Evolutionary conservation across 2,329 filamentous ascomycete genomes (phyloP).

Genomic region (Scedosporium boydii): DNA sequence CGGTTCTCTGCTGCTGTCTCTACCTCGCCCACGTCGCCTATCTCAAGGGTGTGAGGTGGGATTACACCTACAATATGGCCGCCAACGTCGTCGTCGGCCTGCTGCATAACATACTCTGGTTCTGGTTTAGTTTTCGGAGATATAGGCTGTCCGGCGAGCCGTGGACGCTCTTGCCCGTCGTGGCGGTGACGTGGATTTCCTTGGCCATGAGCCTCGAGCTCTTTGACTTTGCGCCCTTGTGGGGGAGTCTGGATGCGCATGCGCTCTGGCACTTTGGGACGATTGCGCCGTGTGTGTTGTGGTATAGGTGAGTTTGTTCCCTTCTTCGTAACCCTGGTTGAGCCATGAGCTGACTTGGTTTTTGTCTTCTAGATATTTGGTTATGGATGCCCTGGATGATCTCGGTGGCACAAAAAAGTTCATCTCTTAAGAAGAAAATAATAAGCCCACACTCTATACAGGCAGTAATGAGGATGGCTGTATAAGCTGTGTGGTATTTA

Average conservation of each 20-base stretch:
- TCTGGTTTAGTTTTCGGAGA: constrained; percentile 65
- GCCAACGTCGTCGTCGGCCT: constrained; percentile 81
- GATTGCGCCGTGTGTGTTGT: constrained; percentile 76
- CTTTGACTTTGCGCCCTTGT: constrained; percentile 82
- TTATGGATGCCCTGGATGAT: constrained; percentile 79
- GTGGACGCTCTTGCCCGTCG: constrained; percentile 84
- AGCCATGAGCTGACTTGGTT: not conserved
- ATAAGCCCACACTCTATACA: not conserved
- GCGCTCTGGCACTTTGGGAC: constrained; percentile 94
- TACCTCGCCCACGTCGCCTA: constrained; percentile 75
- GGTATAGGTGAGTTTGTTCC: constrained; percentile 75
- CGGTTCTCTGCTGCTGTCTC: constrained; percentile 56
- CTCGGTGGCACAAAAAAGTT: constrained; percentile 57
- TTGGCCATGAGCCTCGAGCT: constrained; percentile 93
- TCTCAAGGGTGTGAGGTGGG: constrained; percentile 77
- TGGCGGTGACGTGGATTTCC: constrained; percentile 87
- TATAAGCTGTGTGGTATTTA: not conserved
- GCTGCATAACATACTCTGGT: constrained; percentile 77
- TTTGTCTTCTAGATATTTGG: constrained; percentile 55
- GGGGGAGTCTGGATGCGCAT: constrained; percentile 82
- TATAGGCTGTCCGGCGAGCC: constrained; percentile 61
- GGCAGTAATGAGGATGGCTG: not conserved
- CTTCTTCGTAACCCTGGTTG: not conserved
- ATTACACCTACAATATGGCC: constrained; percentile 97
- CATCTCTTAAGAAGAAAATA: constrained; percentile 45